phyloP scores from a whole-genome alignment of 1,284 basidiomycete species.

The Anthracocystis setariae region DNA sequence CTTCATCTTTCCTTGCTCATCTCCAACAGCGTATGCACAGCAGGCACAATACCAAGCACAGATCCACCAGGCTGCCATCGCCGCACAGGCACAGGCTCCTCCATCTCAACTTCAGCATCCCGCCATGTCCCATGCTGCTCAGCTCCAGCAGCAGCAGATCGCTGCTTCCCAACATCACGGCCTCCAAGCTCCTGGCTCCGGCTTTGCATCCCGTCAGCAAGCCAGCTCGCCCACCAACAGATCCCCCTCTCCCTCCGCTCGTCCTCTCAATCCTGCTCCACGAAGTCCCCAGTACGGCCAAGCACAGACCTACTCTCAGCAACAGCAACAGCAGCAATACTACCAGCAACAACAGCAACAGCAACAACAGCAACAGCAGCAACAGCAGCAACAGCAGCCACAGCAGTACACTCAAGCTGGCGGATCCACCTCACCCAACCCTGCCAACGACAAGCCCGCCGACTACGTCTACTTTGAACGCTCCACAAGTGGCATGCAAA shows the following conservation, averaged over 20 bases:
- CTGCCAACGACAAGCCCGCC: constrained; percentile 69
- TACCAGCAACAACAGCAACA: constrained; percentile 23
- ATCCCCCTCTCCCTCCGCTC: constrained; percentile 46
- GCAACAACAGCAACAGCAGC: constrained; percentile 28
- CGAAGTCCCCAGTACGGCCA: constrained; percentile 41
- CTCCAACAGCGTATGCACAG: constrained; percentile 53
- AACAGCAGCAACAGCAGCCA: constrained; percentile 34
- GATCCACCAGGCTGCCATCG: constrained; percentile 61
- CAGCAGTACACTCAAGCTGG: constrained; percentile 27
- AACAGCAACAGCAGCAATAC: constrained; percentile 26
- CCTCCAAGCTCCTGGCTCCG: constrained; percentile 41
- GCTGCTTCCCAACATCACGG: constrained; percentile 45
- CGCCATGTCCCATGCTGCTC: constrained; percentile 58
- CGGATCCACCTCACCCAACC: constrained; percentile 41
- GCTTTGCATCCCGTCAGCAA: constrained; percentile 20
- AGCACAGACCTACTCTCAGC: constrained; percentile 39
- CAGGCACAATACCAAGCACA: constrained; percentile 56
- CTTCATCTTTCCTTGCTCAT: background rate
- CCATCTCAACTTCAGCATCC: constrained; percentile 64
- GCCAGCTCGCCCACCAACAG: constrained; percentile 29
- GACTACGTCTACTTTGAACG: constrained; percentile 97
- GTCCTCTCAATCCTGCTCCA: constrained; percentile 30
- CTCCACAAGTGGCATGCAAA: constrained; percentile 82
- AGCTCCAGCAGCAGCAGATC: constrained; percentile 62
- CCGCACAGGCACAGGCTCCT: constrained; percentile 58